Evolutionary conservation across 345 rosid species (phyloP).

Genomic region (Melaleuca alternifolia): DNA sequence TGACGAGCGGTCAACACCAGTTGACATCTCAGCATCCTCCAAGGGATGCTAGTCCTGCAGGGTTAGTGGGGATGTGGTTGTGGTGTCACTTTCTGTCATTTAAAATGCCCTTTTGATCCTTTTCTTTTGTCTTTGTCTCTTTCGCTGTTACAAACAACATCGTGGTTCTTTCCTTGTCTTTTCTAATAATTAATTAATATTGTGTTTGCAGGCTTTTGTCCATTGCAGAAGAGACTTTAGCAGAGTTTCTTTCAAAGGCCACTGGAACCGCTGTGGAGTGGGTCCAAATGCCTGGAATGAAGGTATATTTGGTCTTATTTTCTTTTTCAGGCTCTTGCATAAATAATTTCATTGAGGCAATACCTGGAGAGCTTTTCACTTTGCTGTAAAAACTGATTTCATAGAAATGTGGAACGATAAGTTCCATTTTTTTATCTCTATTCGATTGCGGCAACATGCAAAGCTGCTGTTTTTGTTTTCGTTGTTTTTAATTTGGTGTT

Average conservation of each 20-base stretch:
- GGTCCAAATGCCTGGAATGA: slow-evolving; percentile 99
- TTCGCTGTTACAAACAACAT: neutral
- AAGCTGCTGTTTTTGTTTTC: neutral
- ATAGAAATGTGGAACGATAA: neutral
- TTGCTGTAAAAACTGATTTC: neutral
- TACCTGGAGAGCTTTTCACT: neutral
- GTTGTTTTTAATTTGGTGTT: neutral
- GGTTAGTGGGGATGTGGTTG: slow-evolving; percentile 56
- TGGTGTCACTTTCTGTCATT: slow-evolving; percentile 31
- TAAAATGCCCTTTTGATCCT: slow-evolving; percentile 2
- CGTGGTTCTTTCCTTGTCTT: neutral
- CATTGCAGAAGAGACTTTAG: slow-evolving; percentile 99
- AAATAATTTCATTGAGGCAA: neutral
- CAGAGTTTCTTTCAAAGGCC: slow-evolving; percentile 99
- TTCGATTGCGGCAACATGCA: neutral
- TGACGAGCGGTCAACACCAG: slow-evolving; percentile 96
- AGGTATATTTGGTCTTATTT: slow-evolving; percentile 37
- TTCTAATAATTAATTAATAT: neutral
- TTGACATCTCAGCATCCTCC: slow-evolving; percentile 94
- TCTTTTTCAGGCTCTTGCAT: neutral
- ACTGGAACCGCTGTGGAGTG: slow-evolving; percentile 99
- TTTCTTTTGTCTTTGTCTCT: slow-evolving; percentile 6
- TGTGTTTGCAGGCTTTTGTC: slow-evolving; percentile 76
- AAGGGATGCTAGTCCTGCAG: slow-evolving; percentile 99
- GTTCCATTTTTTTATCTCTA: neutral